Percentiles rank a stretch among this genome's conserved stretches.
These are phyloP conservation scores for Podospora tetraspora DNA, from an alignment of 495 filamentous ascomycete species.

Conservation along the genomic window DNA sequence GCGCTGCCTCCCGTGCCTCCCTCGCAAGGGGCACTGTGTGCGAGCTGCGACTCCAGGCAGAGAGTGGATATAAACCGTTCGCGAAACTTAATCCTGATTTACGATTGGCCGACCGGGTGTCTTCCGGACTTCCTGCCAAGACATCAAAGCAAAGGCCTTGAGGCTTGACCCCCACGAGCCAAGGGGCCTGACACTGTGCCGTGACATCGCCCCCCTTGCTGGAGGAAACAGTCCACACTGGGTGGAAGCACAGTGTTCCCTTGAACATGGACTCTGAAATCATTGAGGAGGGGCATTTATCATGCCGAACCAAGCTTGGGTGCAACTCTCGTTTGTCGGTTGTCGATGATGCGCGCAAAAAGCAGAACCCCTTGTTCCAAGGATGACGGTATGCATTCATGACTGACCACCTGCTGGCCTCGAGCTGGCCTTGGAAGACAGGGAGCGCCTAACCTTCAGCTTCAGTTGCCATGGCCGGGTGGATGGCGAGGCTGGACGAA, in stretches of 20 bases:
- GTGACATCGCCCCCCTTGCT: slow-evolving; percentile 1
- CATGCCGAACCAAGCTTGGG: background rate
- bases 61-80: background rate
- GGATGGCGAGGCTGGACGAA: background rate
- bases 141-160: background rate
- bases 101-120: slow-evolving; percentile 1
- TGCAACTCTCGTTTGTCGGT: background rate
- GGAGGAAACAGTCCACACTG: background rate
- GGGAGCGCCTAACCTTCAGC: background rate
- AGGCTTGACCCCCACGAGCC: background rate
- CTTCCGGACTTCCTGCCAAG: slow-evolving; percentile 6
- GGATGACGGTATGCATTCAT: background rate
- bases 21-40: background rate
- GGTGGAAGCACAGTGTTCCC: background rate
- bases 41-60: background rate
- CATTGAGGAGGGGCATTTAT: background rate
- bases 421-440: background rate
- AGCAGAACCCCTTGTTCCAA: slow-evolving; percentile 5
- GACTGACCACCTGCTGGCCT: no score
- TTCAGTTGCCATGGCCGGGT: background rate
- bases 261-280: background rate
- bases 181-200: background rate
- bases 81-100: background rate
- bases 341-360: background rate
- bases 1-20: background rate